Conservation (phyloP, 2,329 filamentous ascomycete species). For the Xylaria sp. region DNA sequence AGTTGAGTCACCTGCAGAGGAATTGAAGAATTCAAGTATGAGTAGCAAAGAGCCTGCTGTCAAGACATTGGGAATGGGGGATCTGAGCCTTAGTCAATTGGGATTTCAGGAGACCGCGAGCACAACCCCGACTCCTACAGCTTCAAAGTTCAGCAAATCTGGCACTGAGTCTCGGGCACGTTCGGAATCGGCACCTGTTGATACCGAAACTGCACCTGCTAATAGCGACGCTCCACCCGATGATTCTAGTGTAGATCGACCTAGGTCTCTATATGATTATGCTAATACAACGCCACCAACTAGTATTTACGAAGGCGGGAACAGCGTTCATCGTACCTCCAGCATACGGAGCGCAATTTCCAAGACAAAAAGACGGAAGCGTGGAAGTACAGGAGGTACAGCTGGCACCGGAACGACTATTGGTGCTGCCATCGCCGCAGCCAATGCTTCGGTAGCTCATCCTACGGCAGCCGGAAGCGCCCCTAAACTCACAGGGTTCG, state of each 20-base stretch:
- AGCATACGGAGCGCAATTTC: constrained; percentile 69
- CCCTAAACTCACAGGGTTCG: constrained; percentile 89
- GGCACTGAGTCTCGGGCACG: constrained; percentile 52
- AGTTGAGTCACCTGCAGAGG: constrained; percentile 51
- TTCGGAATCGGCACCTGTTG: constrained; percentile 65
- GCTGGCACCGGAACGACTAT: constrained; percentile 67
- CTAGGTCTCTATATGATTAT: constrained; percentile 59
- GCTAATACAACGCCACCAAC: constrained; percentile 64
- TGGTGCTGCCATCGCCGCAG: constrained; percentile 73
- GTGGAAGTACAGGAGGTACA: constrained; percentile 78
- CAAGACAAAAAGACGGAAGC: constrained; percentile 69
- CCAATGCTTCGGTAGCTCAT: constrained; percentile 71
- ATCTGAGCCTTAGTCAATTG: constrained; percentile 86
- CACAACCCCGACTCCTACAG: constrained; percentile 60
- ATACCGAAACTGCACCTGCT: constrained; percentile 41
- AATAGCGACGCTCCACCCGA: constrained; percentile 46
- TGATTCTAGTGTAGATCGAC: constrained; percentile 46
- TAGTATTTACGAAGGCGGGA: constrained; percentile 66
- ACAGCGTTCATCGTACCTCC: constrained; percentile 64
- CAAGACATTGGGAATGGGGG: constrained; percentile 86
- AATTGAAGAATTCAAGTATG: constrained; percentile 48
- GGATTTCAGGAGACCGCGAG: constrained; percentile 72
- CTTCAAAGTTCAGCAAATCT: constrained; percentile 58
- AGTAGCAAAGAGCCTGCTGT: constrained; percentile 75
- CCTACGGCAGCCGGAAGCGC: constrained; percentile 62